A percentile compares a stretch with the other conserved stretches of the same genome.
These are phyloP conservation scores for Vaccinium myrtillus DNA, from an alignment of 148 eudicot genomes.

Conservation along the genomic window DNA sequence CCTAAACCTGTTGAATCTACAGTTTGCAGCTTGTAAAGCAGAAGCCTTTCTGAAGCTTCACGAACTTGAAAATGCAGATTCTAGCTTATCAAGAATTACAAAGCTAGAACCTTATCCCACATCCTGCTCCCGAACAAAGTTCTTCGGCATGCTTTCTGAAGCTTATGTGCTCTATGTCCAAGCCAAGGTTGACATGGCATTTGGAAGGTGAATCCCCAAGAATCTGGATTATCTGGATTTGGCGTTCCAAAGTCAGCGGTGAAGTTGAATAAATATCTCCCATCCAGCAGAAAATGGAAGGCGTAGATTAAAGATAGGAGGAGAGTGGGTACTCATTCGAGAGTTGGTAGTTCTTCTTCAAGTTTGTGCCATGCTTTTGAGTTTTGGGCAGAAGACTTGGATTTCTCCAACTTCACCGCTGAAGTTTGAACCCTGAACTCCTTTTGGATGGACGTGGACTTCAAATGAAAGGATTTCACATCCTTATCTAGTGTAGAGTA, in stretches of 20 bases:
- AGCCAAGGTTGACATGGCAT: constrained; percentile 37
- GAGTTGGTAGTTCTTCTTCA: background rate
- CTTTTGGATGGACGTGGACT: background rate
- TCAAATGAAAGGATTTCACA: background rate
- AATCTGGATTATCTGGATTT: background rate
- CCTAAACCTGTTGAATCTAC: constrained; percentile 13
- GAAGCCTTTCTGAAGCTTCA: constrained; percentile 56
- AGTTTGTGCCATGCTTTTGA: background rate
- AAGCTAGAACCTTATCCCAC: constrained; percentile 34
- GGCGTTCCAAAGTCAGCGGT: background rate
- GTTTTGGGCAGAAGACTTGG: background rate
- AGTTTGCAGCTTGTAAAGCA: constrained; percentile 50
- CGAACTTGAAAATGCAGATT: constrained; percentile 36
- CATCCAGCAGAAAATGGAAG: background rate
- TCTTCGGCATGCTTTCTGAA: constrained; percentile 35
- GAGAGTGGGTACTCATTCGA: background rate
- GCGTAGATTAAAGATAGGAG: background rate
- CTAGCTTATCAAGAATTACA: constrained; percentile 24
- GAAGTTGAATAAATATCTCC: background rate
- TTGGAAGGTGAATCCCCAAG: constrained; percentile 41
- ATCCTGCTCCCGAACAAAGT: constrained; percentile 34
- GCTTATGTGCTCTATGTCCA: constrained; percentile 36
- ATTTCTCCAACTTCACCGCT: background rate
- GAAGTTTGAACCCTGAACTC: background rate
- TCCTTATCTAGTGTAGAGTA: background rate